A percentile compares a stretch with the other conserved stretches of the same genome.
phyloP scores from a whole-genome alignment of 306 rosid species.

The Quercus glauca region DNA sequence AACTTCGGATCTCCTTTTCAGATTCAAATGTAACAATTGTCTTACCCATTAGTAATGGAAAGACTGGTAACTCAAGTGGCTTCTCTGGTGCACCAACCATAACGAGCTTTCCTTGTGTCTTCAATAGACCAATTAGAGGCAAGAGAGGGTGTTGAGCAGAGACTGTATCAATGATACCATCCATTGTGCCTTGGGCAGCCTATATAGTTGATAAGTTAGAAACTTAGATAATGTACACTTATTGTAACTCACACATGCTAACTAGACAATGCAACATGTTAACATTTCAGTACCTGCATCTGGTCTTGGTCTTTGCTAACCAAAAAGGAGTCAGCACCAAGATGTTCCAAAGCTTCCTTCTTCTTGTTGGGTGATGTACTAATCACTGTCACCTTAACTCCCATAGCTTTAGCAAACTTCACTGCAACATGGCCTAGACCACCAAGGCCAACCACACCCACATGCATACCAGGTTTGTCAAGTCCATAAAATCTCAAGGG shows the following conservation, averaged over 20 bases:
- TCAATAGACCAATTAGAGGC: constrained; percentile 13
- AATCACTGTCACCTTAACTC: constrained; percentile 36
- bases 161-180: constrained; percentile 39
- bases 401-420: constrained; percentile 39
- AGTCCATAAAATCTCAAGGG: constrained; percentile 33
- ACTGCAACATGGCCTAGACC: constrained; percentile 49
- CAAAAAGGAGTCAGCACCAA: constrained; percentile 18
- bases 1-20: too few species aligned
- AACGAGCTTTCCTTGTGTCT: constrained; percentile 34
- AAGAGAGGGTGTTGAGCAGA: constrained; percentile 6
- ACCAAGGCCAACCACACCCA: constrained; percentile 52
- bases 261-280: not conserved
- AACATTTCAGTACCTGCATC: not conserved
- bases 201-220: not conserved
- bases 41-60: constrained; percentile 33
- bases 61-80: constrained; percentile 27
- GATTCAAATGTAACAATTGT: not conserved
- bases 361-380: constrained; percentile 33
- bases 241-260: not conserved
- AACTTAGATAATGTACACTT: not conserved
- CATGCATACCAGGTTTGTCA: constrained; percentile 22
- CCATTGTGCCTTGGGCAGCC: constrained; percentile 38
- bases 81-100: constrained; percentile 40
- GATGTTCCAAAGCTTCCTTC: constrained; percentile 26
- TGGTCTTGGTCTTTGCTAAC: constrained; percentile 8